These are phyloP conservation scores for Epichloe amarillans DNA, from an alignment of 2,329 filamentous ascomycete genomes.

Conservation along the genomic window DNA sequence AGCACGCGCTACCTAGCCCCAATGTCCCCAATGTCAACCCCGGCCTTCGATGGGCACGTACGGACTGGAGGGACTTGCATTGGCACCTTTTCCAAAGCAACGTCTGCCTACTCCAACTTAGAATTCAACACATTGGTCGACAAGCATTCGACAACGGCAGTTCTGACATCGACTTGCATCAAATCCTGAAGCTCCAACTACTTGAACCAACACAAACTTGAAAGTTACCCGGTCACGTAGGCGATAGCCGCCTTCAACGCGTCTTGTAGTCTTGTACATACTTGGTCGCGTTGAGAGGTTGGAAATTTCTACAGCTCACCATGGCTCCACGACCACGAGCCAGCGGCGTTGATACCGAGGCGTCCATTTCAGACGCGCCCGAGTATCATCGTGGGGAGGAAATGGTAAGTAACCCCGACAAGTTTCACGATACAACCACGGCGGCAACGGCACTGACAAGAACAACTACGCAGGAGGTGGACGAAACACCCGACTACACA, in stretches of 20 bases:
- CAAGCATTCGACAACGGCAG: slow-evolving; percentile 4
- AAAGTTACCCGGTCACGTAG: not conserved
- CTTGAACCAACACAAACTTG: not conserved
- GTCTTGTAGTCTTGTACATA: slow-evolving; percentile 31
- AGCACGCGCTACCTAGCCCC: slow-evolving; percentile 19
- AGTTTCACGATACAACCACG: not conserved
- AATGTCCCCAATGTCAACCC: slow-evolving; percentile 16
- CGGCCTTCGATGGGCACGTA: slow-evolving; percentile 18
- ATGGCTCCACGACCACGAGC: slow-evolving; percentile 44
- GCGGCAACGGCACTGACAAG: not conserved
- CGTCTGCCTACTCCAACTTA: too few species aligned
- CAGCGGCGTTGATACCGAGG: slow-evolving; percentile 43
- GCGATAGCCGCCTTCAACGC: slow-evolving; percentile 21
- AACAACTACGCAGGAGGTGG: slow-evolving; percentile 35
- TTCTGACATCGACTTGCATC: not conserved
- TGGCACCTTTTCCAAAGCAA: slow-evolving; percentile 17
- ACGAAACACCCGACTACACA: slow-evolving; percentile 53
- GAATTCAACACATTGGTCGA: slow-evolving; percentile 6
- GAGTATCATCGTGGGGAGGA: slow-evolving; percentile 32
- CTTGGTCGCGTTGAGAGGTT: slow-evolving; percentile 41
- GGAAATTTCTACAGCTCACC: slow-evolving; percentile 14
- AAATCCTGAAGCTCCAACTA: not conserved
- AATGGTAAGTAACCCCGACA: slow-evolving; percentile 29
- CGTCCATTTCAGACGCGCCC: slow-evolving; percentile 49
- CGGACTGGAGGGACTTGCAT: slow-evolving; percentile 18